phyloP scores from a whole-genome alignment of 768 basidiomycete genomes.

The Lentinula boryana region DNA sequence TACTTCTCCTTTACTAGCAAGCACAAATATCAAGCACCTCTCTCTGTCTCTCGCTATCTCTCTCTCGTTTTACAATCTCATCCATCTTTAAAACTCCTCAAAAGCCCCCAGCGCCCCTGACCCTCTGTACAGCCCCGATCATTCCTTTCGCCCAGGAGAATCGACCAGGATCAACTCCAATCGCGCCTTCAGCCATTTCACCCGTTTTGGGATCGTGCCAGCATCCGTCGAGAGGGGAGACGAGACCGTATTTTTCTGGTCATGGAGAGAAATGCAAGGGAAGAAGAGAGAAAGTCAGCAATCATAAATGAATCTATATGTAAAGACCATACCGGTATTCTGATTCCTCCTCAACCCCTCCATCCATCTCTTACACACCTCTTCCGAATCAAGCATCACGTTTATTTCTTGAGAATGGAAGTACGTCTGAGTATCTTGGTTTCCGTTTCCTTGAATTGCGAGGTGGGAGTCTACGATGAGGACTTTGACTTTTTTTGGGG shows the following conservation, averaged over 20 bases:
- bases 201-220: slow-evolving; percentile 47
- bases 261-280: neutral
- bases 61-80: too few relatives aligned
- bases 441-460: slow-evolving; percentile 65
- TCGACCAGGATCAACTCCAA: slow-evolving; percentile 28
- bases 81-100: slow-evolving; percentile 10
- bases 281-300: too few relatives aligned
- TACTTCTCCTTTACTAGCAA: too few relatives aligned
- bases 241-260: slow-evolving; percentile 31
- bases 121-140: slow-evolving; percentile 34
- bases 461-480: slow-evolving; percentile 62
- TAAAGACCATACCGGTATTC: slow-evolving; percentile 34
- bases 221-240: slow-evolving; percentile 41
- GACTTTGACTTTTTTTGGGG: slow-evolving; percentile 41
- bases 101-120: slow-evolving; percentile 35
- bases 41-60: too few relatives aligned
- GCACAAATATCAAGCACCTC: too few relatives aligned
- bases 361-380: slow-evolving; percentile 50
- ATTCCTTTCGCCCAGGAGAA: slow-evolving; percentile 36
- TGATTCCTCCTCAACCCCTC: slow-evolving; percentile 45
- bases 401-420: slow-evolving; percentile 71
- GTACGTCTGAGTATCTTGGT: slow-evolving; percentile 69
- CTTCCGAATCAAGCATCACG: slow-evolving; percentile 52
- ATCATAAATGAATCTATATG: neutral
- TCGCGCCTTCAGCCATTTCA: slow-evolving; percentile 29